Conservation (phyloP, 495 filamentous ascomycete genomes). For the Chaetomium fimeti region DNA sequence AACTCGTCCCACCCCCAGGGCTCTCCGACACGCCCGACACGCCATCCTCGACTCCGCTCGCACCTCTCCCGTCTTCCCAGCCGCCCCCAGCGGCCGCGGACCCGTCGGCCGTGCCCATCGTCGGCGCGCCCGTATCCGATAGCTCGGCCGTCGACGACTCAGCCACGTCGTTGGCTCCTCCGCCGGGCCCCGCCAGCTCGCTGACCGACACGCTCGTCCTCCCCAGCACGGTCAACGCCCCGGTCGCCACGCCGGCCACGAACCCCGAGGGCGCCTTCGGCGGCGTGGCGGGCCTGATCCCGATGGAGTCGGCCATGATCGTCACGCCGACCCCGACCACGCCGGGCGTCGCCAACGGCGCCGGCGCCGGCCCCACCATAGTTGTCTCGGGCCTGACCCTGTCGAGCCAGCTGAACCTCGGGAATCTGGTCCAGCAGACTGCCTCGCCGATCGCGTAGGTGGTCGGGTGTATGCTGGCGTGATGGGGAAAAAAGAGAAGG, state of each 20-base stretch:
- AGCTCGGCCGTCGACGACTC: conserved; percentile 3
- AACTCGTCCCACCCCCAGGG: conserved; percentile 8
- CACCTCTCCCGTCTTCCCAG: neutral
- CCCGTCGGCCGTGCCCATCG: conserved; percentile 14
- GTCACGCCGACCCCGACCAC: conserved; percentile 12
- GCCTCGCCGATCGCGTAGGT: neutral
- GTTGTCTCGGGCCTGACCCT: conserved; percentile 38
- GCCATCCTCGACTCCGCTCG: conserved; percentile 1
- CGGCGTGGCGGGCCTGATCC: conserved; percentile 26
- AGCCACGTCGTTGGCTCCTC: neutral
- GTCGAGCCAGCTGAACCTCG: conserved; percentile 37
- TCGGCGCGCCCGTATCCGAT: conserved; percentile 7
- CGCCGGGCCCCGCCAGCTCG: conserved; percentile 15
- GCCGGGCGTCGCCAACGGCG: conserved; percentile 30
- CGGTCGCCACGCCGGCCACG: neutral
- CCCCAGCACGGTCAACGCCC: neutral
- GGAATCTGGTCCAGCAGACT: conserved; percentile 36
- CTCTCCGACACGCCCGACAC: neutral
- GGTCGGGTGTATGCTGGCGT: neutral
- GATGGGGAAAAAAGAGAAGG: neutral
- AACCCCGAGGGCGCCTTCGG: conserved; percentile 29
- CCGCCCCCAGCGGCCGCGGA: conserved; percentile 1
- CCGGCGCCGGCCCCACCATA: conserved; percentile 24
- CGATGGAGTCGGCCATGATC: conserved; percentile 22
- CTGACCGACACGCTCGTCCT: conserved; percentile 12